Evolutionary conservation across 1,284 basidiomycete species (phyloP).

Genomic region (Leccinum glutinopallens): DNA sequence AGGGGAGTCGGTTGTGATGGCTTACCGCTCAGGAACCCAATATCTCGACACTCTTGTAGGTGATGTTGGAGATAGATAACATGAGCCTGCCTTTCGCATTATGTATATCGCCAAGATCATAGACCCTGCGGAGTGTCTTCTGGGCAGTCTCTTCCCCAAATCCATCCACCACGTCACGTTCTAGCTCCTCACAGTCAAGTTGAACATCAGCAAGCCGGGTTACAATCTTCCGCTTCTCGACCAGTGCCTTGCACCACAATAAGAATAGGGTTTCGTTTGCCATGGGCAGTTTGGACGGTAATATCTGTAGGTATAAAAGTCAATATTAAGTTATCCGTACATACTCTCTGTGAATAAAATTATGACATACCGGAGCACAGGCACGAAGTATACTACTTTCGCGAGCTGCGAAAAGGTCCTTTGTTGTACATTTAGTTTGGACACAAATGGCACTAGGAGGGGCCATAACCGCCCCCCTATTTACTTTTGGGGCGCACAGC

Average conservation of each 20-base stretch:
- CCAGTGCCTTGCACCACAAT: conserved; percentile 3
- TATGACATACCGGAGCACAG: conserved; percentile 6
- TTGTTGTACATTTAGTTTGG: conserved; percentile 3
- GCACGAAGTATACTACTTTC: conserved; percentile 1
- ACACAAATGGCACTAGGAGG: not conserved
- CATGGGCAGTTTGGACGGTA: conserved; percentile 2
- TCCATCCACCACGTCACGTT: conserved; percentile 3
- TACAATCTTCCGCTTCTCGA: not conserved
- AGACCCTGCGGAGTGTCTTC: too few relatives aligned
- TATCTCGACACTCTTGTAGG: not conserved
- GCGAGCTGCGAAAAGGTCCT: conserved; percentile 1
- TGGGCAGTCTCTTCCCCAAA: conserved; percentile 6
- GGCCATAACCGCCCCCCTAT: not conserved
- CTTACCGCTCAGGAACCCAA: not conserved
- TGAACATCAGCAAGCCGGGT: conserved; percentile 7
- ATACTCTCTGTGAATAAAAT: too few relatives aligned
- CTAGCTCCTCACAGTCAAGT: conserved; percentile 8
- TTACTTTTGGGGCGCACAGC: not conserved
- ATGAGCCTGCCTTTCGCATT: too few relatives aligned
- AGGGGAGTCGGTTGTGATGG: too few relatives aligned
- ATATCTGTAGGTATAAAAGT: not conserved
- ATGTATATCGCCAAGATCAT: too few relatives aligned
- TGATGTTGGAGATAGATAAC: too few relatives aligned
- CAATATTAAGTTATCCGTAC: not conserved
- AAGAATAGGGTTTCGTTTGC: not conserved